Conservation (phyloP, 169 alveolate species). For the Eimeria nieschulzi region DNA sequence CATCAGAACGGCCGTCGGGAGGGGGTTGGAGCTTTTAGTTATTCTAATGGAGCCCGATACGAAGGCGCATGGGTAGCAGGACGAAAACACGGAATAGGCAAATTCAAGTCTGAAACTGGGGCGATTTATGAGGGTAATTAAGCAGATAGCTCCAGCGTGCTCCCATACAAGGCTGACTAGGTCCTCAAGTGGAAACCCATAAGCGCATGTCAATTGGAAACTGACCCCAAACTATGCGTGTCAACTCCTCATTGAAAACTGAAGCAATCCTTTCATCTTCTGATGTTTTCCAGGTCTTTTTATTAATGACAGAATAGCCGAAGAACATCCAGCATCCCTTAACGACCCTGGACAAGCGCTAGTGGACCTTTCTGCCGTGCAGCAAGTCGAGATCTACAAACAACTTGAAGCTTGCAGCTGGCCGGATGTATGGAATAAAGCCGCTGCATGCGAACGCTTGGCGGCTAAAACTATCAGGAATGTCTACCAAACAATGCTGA, state of each 20-base stretch:
- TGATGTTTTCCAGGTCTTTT: slow-evolving; percentile 23
- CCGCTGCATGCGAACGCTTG: slow-evolving; percentile 44
- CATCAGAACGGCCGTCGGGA: slow-evolving; percentile 59
- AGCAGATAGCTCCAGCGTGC: background rate
- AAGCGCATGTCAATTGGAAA: too few relatives aligned
- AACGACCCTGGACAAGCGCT: slow-evolving; percentile 34
- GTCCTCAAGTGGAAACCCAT: too few relatives aligned
- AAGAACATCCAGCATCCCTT: slow-evolving; percentile 8
- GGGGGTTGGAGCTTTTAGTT: slow-evolving; percentile 56
- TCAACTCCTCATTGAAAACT: too few relatives aligned
- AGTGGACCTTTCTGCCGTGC: slow-evolving; percentile 52
- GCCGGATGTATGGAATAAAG: slow-evolving; percentile 12
- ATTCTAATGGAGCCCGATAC: slow-evolving; percentile 53
- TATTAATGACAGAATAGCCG: slow-evolving; percentile 49
- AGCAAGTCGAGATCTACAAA: slow-evolving; percentile 37
- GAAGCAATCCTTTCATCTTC: too few relatives aligned
- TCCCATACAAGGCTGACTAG: too few relatives aligned
- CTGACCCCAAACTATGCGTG: too few relatives aligned
- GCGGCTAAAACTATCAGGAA: slow-evolving; percentile 45
- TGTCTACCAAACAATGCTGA: slow-evolving; percentile 46
- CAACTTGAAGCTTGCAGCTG: slow-evolving; percentile 43
- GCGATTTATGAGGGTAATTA: slow-evolving; percentile 46
- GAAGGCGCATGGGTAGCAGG: slow-evolving; percentile 61
- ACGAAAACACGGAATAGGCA: slow-evolving; percentile 60
- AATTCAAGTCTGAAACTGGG: slow-evolving; percentile 47